A percentile compares a stretch with the other conserved stretches of the same genome.
phyloP scores from a whole-genome alignment of 2,329 filamentous ascomycete species.

The Cercospora beticola region DNA sequence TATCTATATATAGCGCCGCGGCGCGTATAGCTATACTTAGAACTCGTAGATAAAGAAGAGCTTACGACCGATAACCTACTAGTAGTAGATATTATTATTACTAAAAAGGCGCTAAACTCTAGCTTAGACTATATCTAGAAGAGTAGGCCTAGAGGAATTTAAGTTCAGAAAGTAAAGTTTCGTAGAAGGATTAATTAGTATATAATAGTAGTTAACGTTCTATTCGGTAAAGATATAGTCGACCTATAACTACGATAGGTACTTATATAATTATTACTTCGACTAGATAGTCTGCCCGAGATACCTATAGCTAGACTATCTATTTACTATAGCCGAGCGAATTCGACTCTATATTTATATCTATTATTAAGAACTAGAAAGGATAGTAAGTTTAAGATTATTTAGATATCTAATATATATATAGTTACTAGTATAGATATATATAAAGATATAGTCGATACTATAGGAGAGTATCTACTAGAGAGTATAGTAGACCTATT shows the following conservation, averaged over 20 bases:
- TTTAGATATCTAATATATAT: conserved; percentile 1
- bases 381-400: conserved; percentile 1
- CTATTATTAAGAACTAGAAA: not conserved
- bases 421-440: not conserved
- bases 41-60: not conserved
- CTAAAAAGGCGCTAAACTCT: not conserved
- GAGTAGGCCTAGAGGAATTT: conserved; percentile 4
- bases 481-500: not conserved
- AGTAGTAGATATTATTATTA: not conserved
- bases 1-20: not conserved
- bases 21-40: not conserved
- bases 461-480: not conserved
- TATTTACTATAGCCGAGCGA: not conserved
- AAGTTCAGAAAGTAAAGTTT: not conserved
- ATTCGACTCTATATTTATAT: not conserved
- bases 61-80: not conserved
- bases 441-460: conserved; percentile 1
- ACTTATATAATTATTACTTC: not conserved
- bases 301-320: not conserved
- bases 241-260: not conserved
- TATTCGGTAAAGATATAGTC: not conserved
- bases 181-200: not conserved
- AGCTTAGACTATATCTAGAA: not conserved
- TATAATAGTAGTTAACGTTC: not conserved
- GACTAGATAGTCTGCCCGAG: not conserved